phyloP scores from a whole-genome alignment of 2,329 filamentous ascomycete species.

The Fusarium cicatricum region DNA sequence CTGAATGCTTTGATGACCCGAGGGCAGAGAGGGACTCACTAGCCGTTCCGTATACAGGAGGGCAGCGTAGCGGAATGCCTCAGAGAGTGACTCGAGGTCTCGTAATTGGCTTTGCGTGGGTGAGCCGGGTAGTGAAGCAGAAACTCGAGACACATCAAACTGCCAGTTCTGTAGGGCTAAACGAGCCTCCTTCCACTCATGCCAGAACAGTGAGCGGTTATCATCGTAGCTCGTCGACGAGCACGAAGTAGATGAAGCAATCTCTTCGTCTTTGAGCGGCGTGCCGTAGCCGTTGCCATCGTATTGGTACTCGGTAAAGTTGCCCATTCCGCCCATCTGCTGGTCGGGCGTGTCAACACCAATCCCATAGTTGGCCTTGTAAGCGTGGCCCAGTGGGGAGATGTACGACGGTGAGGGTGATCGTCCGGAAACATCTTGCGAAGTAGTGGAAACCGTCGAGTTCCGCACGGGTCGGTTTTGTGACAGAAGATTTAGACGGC shows the following conservation, averaged over 20 bases:
- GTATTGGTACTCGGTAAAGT: conserved; percentile 63
- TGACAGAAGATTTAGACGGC: conserved; percentile 83
- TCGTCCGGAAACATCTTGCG: conserved; percentile 33
- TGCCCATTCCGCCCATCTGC: conserved; percentile 42
- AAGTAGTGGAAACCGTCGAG: conserved; percentile 22
- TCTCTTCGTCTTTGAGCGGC: conserved; percentile 64
- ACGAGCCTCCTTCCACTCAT: conserved; percentile 84
- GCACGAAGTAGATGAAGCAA: conserved; percentile 51
- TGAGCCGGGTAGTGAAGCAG: conserved; percentile 58
- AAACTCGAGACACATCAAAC: conserved; percentile 66
- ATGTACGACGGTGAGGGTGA: conserved; percentile 50
- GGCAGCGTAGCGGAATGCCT: conserved; percentile 89
- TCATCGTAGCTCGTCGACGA: conserved; percentile 63
- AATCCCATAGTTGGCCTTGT: conserved; percentile 47
- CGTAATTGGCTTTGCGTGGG: conserved; percentile 69
- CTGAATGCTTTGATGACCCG: conserved; percentile 80
- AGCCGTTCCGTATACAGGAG: conserved; percentile 90
- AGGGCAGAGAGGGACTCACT: conserved; percentile 77
- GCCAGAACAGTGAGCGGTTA: conserved; percentile 75
- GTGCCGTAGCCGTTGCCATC: conserved; percentile 74
- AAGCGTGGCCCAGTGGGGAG: conserved; percentile 54
- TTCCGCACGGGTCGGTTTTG: conserved; percentile 68
- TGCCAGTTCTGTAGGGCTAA: conserved; percentile 82
- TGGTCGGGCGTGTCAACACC: conserved; percentile 38
- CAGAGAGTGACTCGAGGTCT: conserved; percentile 83